These are phyloP conservation scores for Chloroidium sp. DNA, from an alignment of 163 green algal genomes.

Conservation along the genomic window DNA sequence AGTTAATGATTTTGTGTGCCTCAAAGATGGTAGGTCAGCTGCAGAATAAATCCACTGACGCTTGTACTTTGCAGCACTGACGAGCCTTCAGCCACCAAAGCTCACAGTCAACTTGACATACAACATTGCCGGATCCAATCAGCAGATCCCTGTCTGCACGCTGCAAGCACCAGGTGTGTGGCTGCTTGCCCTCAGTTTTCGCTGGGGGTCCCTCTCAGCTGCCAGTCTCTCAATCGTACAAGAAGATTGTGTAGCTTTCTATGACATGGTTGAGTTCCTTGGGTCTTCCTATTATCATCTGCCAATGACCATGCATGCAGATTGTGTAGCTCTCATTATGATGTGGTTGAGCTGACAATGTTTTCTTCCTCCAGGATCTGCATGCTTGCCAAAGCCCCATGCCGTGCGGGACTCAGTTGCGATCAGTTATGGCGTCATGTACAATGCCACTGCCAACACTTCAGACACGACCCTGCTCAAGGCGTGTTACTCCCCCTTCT, in stretches of 20 bases:
- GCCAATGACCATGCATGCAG: too few species aligned
- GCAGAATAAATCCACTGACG: too few species aligned
- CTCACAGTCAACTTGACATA: conserved; percentile 14
- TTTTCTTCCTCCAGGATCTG: neutral
- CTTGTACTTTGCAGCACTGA: conserved; percentile 6
- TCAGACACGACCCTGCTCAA: conserved; percentile 17
- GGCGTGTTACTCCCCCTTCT: conserved; percentile 16
- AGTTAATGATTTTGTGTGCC: too few species aligned
- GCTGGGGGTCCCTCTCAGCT: neutral
- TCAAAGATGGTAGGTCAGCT: too few species aligned
- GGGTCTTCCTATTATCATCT: too few species aligned
- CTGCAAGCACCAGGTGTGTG: neutral
- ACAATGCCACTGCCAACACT: conserved; percentile 6
- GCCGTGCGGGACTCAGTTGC: conserved; percentile 11
- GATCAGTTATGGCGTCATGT: conserved; percentile 15
- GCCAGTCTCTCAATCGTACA: too few species aligned
- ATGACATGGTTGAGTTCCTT: too few species aligned
- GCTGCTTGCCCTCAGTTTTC: too few species aligned
- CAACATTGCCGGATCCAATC: conserved; percentile 4
- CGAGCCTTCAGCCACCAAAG: conserved; percentile 4
- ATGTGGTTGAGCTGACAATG: neutral
- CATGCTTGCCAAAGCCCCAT: conserved; percentile 2
- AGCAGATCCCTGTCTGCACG: conserved; percentile 4
- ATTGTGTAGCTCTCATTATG: too few species aligned
- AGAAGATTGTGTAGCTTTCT: too few species aligned